Percentiles rank a stretch among this genome's conserved stretches.
Evolutionary conservation across 2,329 filamentous ascomycete species (phyloP).

Genomic region (Aspergillus carbonarius): DNA sequence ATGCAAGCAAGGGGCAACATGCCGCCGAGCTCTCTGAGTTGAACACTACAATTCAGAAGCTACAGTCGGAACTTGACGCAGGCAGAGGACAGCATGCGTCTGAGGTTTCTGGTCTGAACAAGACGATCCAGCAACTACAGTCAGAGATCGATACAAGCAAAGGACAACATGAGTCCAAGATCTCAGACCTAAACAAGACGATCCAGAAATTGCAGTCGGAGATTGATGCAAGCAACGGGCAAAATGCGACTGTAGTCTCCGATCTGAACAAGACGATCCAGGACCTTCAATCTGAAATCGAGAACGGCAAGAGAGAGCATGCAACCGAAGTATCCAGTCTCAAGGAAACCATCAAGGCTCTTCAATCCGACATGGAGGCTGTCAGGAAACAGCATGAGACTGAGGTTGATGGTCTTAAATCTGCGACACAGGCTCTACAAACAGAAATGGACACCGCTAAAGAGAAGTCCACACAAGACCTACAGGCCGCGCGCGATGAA

Average conservation of each 20-base stretch:
- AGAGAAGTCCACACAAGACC: slow-evolving; percentile 51
- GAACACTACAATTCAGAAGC: slow-evolving; percentile 56
- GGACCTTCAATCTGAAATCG: slow-evolving; percentile 51
- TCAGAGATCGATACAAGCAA: slow-evolving; percentile 49
- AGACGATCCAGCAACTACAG: slow-evolving; percentile 45
- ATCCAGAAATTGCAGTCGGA: slow-evolving; percentile 56
- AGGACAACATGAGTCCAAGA: slow-evolving; percentile 52
- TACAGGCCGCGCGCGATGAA: slow-evolving; percentile 57
- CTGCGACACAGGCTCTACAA: slow-evolving; percentile 59
- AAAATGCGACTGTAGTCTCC: slow-evolving; percentile 55
- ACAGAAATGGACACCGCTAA: slow-evolving; percentile 50
- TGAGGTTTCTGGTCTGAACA: slow-evolving; percentile 57
- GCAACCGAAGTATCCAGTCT: slow-evolving; percentile 61
- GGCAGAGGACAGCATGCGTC: slow-evolving; percentile 52
- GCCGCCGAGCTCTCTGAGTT: slow-evolving; percentile 63
- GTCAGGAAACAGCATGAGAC: slow-evolving; percentile 61
- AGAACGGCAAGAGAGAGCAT: slow-evolving; percentile 48
- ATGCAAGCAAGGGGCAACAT: slow-evolving; percentile 34
- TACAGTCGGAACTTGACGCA: slow-evolving; percentile 52
- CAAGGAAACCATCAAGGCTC: slow-evolving; percentile 54
- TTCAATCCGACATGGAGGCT: slow-evolving; percentile 53
- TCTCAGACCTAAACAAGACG: slow-evolving; percentile 57
- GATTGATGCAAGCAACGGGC: slow-evolving; percentile 48
- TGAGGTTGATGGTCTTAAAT: slow-evolving; percentile 60
- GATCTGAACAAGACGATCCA: slow-evolving; percentile 50